These are phyloP conservation scores for Silene vulgaris DNA, from an alignment of 179 eudicot genomes.

Conservation along the genomic window DNA sequence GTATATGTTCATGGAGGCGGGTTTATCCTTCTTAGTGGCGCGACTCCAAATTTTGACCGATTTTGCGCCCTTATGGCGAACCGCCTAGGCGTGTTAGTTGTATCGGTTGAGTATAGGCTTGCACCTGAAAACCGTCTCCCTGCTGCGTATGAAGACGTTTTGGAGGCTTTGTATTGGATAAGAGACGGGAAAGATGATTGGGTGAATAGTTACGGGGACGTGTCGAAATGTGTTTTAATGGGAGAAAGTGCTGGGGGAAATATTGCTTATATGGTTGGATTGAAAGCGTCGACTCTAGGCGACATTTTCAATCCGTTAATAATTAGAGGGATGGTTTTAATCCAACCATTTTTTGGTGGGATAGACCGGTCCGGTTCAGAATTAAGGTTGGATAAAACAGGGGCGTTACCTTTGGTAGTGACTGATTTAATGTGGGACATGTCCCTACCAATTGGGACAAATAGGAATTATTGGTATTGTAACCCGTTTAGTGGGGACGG, in stretches of 20 bases:
- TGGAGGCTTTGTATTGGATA: conserved; percentile 40
- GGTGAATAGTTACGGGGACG: conserved; percentile 35
- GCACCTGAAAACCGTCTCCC: conserved; percentile 53
- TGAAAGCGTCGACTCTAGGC: conserved; percentile 20
- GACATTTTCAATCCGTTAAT: conserved; percentile 35
- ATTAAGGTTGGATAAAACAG: conserved; percentile 20
- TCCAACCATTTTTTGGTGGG: conserved; percentile 47
- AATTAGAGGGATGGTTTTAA: conserved; percentile 41
- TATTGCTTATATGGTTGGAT: conserved; percentile 39
- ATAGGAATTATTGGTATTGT: conserved; percentile 21
- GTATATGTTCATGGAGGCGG: conserved; percentile 51
- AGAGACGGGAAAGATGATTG: conserved; percentile 30
- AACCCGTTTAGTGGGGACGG: conserved; percentile 25
- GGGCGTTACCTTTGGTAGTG: conserved; percentile 21
- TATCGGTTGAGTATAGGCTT: conserved; percentile 46
- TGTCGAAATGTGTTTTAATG: conserved; percentile 37
- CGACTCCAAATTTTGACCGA: conserved; percentile 14
- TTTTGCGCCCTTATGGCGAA: conserved; percentile 28
- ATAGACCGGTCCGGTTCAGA: conserved; percentile 32
- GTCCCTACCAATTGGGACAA: conserved; percentile 38
- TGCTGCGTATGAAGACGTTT: conserved; percentile 43
- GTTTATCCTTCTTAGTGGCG: conserved; percentile 34
- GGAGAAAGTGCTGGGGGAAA: conserved; percentile 53
- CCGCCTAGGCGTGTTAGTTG: conserved; percentile 26
- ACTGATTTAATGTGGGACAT: conserved; percentile 42